Conservation (phyloP, 345 rosid species). For the Conringia planisiliqua region DNA sequence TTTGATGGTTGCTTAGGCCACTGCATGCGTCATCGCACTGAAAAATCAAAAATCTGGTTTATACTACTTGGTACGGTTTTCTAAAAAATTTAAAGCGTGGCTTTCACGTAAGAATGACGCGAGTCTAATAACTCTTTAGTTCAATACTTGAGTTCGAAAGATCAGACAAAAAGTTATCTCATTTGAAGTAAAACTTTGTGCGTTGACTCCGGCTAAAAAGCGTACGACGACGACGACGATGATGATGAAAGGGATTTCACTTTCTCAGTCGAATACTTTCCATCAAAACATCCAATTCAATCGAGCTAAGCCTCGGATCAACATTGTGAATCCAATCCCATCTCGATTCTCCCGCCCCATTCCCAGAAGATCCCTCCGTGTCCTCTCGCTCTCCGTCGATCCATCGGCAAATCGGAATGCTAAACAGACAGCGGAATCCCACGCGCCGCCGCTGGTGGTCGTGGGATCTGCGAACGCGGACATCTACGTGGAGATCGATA, state of each 20-base stretch:
- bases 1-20: neutral
- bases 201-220: neutral
- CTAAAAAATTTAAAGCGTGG: neutral
- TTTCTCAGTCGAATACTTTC: slow-evolving; percentile 33
- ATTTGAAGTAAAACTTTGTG: neutral
- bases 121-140: neutral
- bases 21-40: slow-evolving; percentile 7
- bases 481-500: slow-evolving; percentile 77
- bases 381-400: slow-evolving; percentile 39
- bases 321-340: slow-evolving; percentile 12
- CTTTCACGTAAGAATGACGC: neutral
- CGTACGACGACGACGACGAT: slow-evolving; percentile 2
- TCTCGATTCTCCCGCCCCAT: slow-evolving; percentile 1
- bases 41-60: neutral
- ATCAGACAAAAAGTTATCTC: neutral
- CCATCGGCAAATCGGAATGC: slow-evolving; percentile 25
- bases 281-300: slow-evolving; percentile 11
- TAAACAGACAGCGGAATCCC: neutral
- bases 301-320: slow-evolving; percentile 19
- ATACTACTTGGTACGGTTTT: neutral
- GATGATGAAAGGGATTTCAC: slow-evolving; percentile 37
- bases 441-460: slow-evolving; percentile 62
- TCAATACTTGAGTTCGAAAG: neutral
- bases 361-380: slow-evolving; percentile 22
- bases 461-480: slow-evolving; percentile 95